Base-by-base conservation (phyloP, 176 grass and related monocot species). In the Oryza punctata region DNA sequence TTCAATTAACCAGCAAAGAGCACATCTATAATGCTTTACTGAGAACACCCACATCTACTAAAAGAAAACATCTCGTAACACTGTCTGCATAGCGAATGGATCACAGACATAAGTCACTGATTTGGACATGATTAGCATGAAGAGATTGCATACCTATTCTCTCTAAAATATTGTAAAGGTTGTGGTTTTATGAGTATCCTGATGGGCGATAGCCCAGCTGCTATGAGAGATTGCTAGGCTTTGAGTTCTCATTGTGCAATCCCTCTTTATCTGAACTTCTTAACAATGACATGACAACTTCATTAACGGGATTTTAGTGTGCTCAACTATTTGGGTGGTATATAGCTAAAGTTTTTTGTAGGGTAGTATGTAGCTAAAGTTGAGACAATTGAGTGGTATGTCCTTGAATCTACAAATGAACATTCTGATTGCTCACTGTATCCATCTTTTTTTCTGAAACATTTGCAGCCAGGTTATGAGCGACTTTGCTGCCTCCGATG, bases 401-500 rank as follows among this genome's bases (percentile, higher is more conserved):
- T 82, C 60, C 67, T 79, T 78, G 2, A 43, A 32, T 84, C 35
- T 28, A 7, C 16, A 5, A 52, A 37, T 37, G 6, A 26, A 45
- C 19, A 59, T 79, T 72, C 14, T 46, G 1, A 70, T 33, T 69
- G 45, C 24, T 46, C 21, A 12, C 14, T 30, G 19, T 74, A 41
- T 35, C 52, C 5, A 57, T 63, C 13, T 7, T 37, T 64, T 86
- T 67, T 65, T n/a, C 29, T 7, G 75, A 75, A 35, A 66, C 23
- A 14, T 67, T 44, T 78, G 71, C 89, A 95, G 85, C 93, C 90
- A 7, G 90, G 93, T 33, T 90, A 95, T 49, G 93, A 92, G 70
- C 86, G 87, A 9, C 90, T 95, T 24, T 95, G 93, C 75, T 95
- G 90, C 74, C 90, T 95, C 18, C 79, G 85, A 32, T 95, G 93